Conservation (phyloP, 805 yeast genomes). For the Millerozyma miso region DNA sequence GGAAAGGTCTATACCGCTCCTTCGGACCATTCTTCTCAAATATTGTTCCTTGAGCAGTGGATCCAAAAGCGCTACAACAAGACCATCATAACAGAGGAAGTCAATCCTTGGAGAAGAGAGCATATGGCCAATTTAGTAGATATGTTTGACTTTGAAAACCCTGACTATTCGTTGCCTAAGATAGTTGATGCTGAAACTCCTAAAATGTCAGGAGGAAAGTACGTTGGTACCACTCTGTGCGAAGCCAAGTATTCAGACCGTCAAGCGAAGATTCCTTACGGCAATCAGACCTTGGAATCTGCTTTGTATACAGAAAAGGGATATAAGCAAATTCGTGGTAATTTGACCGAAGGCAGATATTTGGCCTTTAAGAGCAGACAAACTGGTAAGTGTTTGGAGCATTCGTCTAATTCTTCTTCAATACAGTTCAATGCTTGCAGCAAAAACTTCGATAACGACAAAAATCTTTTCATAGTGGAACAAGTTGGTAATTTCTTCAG, state of each 20-base stretch:
- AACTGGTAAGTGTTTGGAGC: constrained; percentile 1
- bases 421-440: neutral
- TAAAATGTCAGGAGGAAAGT: neutral
- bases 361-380: neutral
- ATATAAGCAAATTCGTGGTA: constrained; percentile 3
- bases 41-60: constrained; percentile 4
- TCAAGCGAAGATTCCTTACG: constrained; percentile 2
- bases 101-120: constrained; percentile 4
- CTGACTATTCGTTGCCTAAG: constrained; percentile 2
- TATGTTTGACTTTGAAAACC: constrained; percentile 3
- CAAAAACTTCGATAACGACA: neutral
- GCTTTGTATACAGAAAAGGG: constrained; percentile 3
- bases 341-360: constrained; percentile 4
- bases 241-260: constrained; percentile 1
- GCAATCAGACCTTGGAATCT: constrained; percentile 1
- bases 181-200: neutral
- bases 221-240: constrained; percentile 1
- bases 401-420: neutral
- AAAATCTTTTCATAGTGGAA: neutral
- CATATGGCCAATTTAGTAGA: constrained; percentile 3
- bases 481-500: constrained; percentile 3
- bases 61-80: neutral
- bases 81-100: neutral
- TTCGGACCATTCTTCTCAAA: constrained; percentile 3
- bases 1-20: constrained; percentile 3